Evolutionary conservation across 305 asterid species (phyloP), one percentile per base, ranked within the genome.

Genomic region (Caryopteris hybrid): DNA sequence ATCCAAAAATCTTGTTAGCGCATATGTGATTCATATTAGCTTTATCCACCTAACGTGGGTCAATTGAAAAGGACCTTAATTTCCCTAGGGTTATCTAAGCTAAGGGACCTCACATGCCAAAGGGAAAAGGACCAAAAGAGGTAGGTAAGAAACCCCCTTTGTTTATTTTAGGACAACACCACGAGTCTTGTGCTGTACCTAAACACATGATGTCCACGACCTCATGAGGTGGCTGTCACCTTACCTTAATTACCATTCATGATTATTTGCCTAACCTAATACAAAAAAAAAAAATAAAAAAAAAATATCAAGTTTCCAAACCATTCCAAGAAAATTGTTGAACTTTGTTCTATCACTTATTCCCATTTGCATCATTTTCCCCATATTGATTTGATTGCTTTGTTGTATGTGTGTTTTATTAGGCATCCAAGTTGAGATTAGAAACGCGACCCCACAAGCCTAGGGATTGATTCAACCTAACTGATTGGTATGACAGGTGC

Each of bases 121-220:
- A 53, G 58, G 53, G 67, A 51, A 22, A 50, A 70, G 66, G 66
- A 76, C 83, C 79, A 80, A 76, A 76, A 80, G 77, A 69, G 83
- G 89, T 82, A 73, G 89, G 92, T 82, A 78, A 77, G 78, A 60
- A 74, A 61, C 56, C 59, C 63, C 64, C 38, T 51, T 51, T 61
- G 39, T 20, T 36, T 72, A 12, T 66, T 62, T 83, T 69, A 78
- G 90, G 88, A 76, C 88, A 78, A 74, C 66, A 84, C 85, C 85
- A 81, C 77, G 62, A 73, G 84, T 66, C 80, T 61, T 61, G 75
- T 78, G 69, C 39, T 67, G 29, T 80, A 86, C 94, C 94, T 82
- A 84, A 82, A 80, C 92, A 90, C 92, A 88, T 88, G 96, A 74
- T 54, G n/a, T 76, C 81, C 88, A 81, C 79, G 61, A 76, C 70